A percentile compares a stretch with the other conserved stretches of the same genome.
Evolutionary conservation across 2,329 filamentous ascomycete genomes (phyloP).

Genomic region (Claviceps pusilla): DNA sequence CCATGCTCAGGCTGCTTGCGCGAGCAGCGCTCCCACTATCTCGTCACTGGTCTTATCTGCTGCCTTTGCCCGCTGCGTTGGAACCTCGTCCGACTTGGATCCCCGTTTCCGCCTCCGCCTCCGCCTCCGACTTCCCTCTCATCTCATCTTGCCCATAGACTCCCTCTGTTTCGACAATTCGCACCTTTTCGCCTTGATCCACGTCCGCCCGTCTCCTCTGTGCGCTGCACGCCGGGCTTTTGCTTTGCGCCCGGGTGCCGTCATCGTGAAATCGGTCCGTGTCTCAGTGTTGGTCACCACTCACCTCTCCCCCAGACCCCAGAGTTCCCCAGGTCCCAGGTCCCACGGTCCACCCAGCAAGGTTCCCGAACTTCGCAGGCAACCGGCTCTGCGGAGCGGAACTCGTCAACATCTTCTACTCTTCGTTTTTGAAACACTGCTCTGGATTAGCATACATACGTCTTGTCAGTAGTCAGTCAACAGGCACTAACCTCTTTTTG

Average conservation of each 20-base stretch:
- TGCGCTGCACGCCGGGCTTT: neutral
- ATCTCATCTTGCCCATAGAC: neutral
- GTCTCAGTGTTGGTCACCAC: conserved; percentile 3
- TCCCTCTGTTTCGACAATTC: neutral
- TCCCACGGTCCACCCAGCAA: neutral
- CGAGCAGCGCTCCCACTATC: neutral
- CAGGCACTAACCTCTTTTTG: conserved; percentile 6
- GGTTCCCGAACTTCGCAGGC: neutral
- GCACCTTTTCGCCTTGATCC: neutral
- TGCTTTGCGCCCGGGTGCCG: neutral
- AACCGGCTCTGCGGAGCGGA: neutral
- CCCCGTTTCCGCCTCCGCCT: neutral
- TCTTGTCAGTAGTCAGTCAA: neutral
- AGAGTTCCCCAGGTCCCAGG: neutral
- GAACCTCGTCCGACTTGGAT: neutral
- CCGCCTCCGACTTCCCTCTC: neutral
- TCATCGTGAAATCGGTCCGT: neutral
- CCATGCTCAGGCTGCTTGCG: neutral
- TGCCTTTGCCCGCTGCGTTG: neutral
- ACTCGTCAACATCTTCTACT: neutral
- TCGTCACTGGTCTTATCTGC: neutral
- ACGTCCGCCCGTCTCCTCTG: neutral
- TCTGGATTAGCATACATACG: neutral
- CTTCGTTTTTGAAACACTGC: neutral
- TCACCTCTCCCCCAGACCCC: neutral